Base-by-base conservation (phyloP, 768 basidiomycete species). In the Strobilomyces dryophilus region DNA sequence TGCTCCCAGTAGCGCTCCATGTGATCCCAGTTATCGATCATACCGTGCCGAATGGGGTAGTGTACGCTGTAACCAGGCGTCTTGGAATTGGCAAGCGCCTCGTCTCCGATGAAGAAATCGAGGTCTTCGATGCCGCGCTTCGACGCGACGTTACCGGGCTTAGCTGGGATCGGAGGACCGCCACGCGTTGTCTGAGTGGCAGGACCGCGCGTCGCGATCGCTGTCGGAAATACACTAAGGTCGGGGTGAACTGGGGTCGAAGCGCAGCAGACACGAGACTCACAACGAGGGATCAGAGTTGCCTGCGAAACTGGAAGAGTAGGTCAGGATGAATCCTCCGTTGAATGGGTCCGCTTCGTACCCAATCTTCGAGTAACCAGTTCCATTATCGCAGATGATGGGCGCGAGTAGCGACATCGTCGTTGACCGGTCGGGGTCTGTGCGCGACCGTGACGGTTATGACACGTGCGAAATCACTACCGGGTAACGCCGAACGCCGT, bases 1-100 rank as follows among this genome's bases (percentile, higher is more conserved):
- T 99, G 95, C 71, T 97, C 94, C 97, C 97, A 99, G 73, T 94
- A 98, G 27, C 95, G 79, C 70, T 98, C 95, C 95, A 98, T 98
- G 61, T 97, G 85, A 69, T 95, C 92, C 92, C 92, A 95, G 64
- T 97, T 97, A 57, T 97, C 95, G 65, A 97, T 95, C 87, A 91
- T 87, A 24, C 95, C 95, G 66, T 98, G 97, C 50, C 91, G 82
- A 66, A 98, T 98, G 14, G 97, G 97, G 71, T 98, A 98, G 71
- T 93, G 88, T 4, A 99, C 82, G 21, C 89, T 85, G 72, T 98
- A 99, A 2, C 89, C 89, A 0, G 88, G 89, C 0, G 95, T 98
- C 77, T 94, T 98, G 36, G 88, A 85, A 67, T 98, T 98, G 17
- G 92, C 92, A 17, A 98, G 78, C 0, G 97, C 97, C 71, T 98